phyloP scores from a whole-genome alignment of 169 alveolate species.

The Eimeria sp. region DNA sequence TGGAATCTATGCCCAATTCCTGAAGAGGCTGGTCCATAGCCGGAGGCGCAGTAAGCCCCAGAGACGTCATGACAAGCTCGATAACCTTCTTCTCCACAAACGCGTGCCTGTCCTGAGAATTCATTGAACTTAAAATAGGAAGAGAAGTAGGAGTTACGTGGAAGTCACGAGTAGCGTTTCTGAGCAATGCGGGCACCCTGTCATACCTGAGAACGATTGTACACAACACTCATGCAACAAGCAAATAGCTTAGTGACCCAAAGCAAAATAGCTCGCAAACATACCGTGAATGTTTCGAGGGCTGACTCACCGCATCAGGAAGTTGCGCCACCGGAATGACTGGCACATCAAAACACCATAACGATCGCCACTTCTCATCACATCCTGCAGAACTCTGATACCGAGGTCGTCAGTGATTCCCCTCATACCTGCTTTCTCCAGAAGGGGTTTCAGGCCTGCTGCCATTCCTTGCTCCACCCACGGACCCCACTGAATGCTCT shows the following conservation, averaged over 20 bases:
- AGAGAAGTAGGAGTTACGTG: conserved; percentile 69
- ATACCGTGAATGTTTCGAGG: neutral
- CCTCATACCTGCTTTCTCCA: conserved; percentile 88
- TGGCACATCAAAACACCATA: conserved; percentile 80
- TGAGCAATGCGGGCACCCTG: conserved; percentile 74
- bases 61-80: conserved; percentile 73
- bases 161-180: conserved; percentile 52
- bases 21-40: conserved; percentile 88
- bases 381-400: conserved; percentile 82
- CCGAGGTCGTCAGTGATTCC: conserved; percentile 88
- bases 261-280: neutral
- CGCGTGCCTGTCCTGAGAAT: conserved; percentile 61
- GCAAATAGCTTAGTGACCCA: neutral
- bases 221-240: neutral
- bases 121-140: conserved; percentile 74
- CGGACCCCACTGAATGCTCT: conserved; percentile 91
- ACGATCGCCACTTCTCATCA: conserved; percentile 67
- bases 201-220: conserved; percentile 43
- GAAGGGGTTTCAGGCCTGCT: conserved; percentile 82
- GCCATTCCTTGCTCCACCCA: conserved; percentile 89
- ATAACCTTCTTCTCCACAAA: conserved; percentile 74
- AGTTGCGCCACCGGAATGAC: conserved; percentile 81
- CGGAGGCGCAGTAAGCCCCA: conserved; percentile 81
- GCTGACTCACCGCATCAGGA: conserved; percentile 78
- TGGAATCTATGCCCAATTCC: conserved; percentile 89